A percentile compares a stretch with the other conserved stretches of the same genome.
These are phyloP conservation scores for Plasmodium yoelii DNA, from an alignment of 169 alveolate genomes.

Conservation along the genomic window DNA sequence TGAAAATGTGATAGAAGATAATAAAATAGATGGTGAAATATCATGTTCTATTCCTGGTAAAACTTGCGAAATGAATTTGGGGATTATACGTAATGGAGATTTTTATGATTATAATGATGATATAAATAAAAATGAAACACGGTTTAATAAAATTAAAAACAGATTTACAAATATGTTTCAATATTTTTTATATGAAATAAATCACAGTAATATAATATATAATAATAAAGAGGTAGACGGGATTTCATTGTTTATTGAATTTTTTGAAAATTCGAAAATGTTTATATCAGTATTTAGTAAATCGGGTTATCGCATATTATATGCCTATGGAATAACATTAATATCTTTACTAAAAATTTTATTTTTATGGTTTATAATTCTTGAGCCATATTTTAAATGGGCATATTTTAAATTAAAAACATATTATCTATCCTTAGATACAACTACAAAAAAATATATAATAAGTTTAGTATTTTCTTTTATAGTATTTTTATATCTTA, in stretches of 20 bases:
- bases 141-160: constrained; percentile 13
- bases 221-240: constrained; percentile 9
- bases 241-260: constrained; percentile 52
- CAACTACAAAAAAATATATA: constrained; percentile 40
- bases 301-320: constrained; percentile 27
- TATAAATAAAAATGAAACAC: constrained; percentile 11
- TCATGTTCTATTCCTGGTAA: no score
- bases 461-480: constrained; percentile 3
- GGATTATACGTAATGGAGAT: no score
- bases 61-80: no score
- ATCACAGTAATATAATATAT: background rate
- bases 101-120: background rate
- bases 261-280: constrained; percentile 45
- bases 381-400: constrained; percentile 62
- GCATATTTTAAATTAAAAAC: constrained; percentile 26
- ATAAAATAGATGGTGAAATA: background rate
- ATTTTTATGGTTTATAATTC: constrained; percentile 54
- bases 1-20: background rate
- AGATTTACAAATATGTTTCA: constrained; percentile 15
- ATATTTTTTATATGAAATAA: constrained; percentile 27
- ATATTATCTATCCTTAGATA: constrained; percentile 22
- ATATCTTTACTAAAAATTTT: constrained; percentile 40
- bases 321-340: constrained; percentile 65
- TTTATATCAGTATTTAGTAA: constrained; percentile 8
- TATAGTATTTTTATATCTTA: constrained; percentile 11